Evolutionary conservation across 2,329 filamentous ascomycete species (phyloP), one percentile per base, ranked within the genome.

Genomic region (Aspergillus phoenicis): DNA sequence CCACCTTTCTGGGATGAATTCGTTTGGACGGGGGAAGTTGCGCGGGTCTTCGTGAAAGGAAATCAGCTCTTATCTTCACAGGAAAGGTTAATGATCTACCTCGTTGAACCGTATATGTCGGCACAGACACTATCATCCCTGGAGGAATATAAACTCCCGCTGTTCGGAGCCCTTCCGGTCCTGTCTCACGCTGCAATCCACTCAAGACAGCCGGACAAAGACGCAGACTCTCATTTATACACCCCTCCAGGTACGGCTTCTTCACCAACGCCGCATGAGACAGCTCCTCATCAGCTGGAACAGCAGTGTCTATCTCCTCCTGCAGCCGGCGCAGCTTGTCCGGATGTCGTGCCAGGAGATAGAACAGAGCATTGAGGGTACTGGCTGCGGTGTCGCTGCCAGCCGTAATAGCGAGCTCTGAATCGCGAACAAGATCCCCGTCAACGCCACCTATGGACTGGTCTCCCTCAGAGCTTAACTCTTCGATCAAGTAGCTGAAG

Each of bases 1-100:
- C 61, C 61, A 63, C 10, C 61, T 51, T 49, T 61, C 49, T 5
- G 58, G 54, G 36, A 63, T 55, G 43, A 63, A 63, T 24, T 55
- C 30, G 38, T 60, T 28, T 10, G 61, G 58, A 15, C 55, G 24
- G 15, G 10, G 33, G 20, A 58, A 60, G 49, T 61, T 63, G 38
- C 58, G 53, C 5, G 51, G 51, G 17, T 63, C 58, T 63, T n/a
- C 33, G 33, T 36, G 5, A 36, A 36, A 1, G n/a, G n/a, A 47
- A 13, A 52, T 59, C 15, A 62, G 60, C 51, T 39, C 4, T 8
- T 10, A 17, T 22, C 6, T n/a, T 2, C 8, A 8, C 8, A 30
- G 1, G 4, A 28, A 2, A 22, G 8, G n/a, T 5, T 8, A 4
- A 15, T 45, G 1, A 7, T 55, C 17, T 11, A 58, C 54, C 61